Percentiles rank a stretch among this genome's conserved stretches.
phyloP scores from a whole-genome alignment of 345 rosid genomes.

The Ailanthus altissimus region DNA sequence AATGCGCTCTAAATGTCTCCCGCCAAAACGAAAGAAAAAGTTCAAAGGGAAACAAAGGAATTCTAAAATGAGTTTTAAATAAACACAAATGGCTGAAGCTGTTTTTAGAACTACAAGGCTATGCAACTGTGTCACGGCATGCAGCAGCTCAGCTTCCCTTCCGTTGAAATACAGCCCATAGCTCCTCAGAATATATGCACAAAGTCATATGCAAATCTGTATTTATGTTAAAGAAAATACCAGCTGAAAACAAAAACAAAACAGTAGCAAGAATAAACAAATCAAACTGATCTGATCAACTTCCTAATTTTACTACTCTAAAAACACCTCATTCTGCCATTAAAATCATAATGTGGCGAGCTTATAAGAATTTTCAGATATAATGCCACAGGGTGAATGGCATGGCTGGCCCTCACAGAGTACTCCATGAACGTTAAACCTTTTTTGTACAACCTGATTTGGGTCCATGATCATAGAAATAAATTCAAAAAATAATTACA shows the following conservation, averaged over 20 bases:
- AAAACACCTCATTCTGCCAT: not conserved
- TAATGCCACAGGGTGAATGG: not conserved
- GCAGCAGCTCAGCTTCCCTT: not conserved
- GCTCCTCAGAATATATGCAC: slow-evolving; percentile 84
- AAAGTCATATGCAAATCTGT: slow-evolving; percentile 92
- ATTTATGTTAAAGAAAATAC: slow-evolving; percentile 47
- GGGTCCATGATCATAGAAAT: not conserved
- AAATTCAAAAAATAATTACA: not conserved
- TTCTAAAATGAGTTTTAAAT: not conserved
- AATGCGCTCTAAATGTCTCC: not conserved
- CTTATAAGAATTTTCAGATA: not conserved
- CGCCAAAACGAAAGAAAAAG: not conserved
- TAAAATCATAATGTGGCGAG: not conserved
- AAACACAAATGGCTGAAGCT: not conserved
- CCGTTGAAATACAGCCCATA: not conserved
- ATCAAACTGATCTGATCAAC: not conserved
- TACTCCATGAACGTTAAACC: not conserved
- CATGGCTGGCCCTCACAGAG: not conserved
- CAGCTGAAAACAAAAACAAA: slow-evolving; percentile 2
- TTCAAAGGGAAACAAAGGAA: slow-evolving; percentile 5
- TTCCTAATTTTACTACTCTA: not conserved
- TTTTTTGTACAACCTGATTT: not conserved
- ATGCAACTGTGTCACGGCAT: not conserved
- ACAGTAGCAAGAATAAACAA: not conserved
- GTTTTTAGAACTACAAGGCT: not conserved